A percentile compares a stretch with the other conserved stretches of the same genome.
These are phyloP conservation scores for Fusarium devonianum DNA, from an alignment of 2,329 filamentous ascomycete species.

Conservation along the genomic window DNA sequence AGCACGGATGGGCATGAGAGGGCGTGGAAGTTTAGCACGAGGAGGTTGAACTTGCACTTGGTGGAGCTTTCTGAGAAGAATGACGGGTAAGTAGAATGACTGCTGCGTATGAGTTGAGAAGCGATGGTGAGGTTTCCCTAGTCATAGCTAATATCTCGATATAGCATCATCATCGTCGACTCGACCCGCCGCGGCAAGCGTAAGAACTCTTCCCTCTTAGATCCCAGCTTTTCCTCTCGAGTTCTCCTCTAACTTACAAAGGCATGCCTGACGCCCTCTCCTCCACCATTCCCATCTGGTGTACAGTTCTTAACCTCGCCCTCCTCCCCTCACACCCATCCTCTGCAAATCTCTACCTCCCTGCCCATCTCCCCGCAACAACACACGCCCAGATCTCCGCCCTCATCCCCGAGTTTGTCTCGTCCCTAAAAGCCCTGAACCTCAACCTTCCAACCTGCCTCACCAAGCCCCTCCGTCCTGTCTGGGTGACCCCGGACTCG, in stretches of 20 bases:
- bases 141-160: background rate
- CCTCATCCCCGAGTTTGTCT: conserved; percentile 63
- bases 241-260: conserved; percentile 41
- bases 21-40: conserved; percentile 87
- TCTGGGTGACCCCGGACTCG: conserved; percentile 81
- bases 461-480: conserved; percentile 74
- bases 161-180: conserved; percentile 83
- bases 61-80: conserved; percentile 69
- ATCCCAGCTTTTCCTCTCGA: too few relatives aligned
- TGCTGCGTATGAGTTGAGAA: background rate
- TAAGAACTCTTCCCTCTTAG: conserved; percentile 47
- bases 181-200: conserved; percentile 91
- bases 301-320: conserved; percentile 79
- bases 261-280: conserved; percentile 93
- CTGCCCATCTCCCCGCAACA: conserved; percentile 72
- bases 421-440: conserved; percentile 61
- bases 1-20: conserved; percentile 94
- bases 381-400: conserved; percentile 80
- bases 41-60: conserved; percentile 85
- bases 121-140: conserved; percentile 1
- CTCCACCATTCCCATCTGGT: conserved; percentile 95
- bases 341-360: conserved; percentile 68
- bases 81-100: conserved; percentile 73
- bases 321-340: conserved; percentile 69
- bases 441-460: conserved; percentile 64